Evolutionary conservation across 2,329 filamentous ascomycete genomes (phyloP).

Genomic region (Exophiala oligosperma): DNA sequence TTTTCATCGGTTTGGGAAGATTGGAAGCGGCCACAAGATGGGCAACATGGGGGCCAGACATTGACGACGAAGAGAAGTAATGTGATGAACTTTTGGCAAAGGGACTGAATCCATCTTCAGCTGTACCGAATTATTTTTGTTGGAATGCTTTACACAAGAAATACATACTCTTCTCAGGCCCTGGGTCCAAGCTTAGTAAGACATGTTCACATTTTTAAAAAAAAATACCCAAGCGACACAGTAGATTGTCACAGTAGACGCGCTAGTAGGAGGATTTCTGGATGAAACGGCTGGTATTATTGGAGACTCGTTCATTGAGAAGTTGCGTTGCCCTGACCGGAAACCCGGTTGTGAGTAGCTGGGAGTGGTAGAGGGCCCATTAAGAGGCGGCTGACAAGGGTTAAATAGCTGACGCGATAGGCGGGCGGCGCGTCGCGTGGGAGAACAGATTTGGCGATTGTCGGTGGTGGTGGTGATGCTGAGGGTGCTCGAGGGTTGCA

Average conservation of each 20-base stretch:
- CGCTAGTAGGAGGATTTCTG: background rate
- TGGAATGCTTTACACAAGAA: background rate
- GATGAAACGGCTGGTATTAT: background rate
- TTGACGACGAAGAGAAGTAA: background rate
- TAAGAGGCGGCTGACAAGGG: background rate
- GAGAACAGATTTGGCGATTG: background rate
- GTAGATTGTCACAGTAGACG: background rate
- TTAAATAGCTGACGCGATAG: background rate
- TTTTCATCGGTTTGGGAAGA: background rate
- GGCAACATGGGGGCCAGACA: background rate
- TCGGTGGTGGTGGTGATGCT: no score
- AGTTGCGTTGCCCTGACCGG: background rate
- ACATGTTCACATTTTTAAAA: background rate
- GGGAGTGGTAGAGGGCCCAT: background rate
- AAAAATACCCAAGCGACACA: background rate
- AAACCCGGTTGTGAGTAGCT: background rate
- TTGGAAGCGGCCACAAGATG: background rate
- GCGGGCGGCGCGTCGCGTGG: slow-evolving; percentile 1
- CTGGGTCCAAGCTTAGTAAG: background rate
- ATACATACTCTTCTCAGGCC: background rate
- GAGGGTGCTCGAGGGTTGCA: background rate
- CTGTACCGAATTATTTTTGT: background rate
- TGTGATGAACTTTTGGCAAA: background rate
- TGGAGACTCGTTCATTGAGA: background rate
- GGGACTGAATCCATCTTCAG: background rate